Percentiles rank a stretch among this genome's conserved stretches.
These are phyloP conservation scores for Pichia phayaonensis DNA, from an alignment of 805 yeast genomes.

Conservation along the genomic window DNA sequence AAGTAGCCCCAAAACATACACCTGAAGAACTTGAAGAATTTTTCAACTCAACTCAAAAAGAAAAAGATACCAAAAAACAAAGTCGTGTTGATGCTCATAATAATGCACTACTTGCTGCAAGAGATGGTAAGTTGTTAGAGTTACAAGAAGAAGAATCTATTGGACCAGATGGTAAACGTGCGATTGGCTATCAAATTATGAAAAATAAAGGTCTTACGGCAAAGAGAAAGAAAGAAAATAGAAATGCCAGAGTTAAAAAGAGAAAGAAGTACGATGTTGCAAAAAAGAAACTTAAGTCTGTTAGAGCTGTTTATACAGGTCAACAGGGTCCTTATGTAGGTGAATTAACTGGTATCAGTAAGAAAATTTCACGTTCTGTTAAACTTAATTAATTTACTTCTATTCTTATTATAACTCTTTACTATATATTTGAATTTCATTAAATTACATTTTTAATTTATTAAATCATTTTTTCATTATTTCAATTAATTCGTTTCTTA, in stretches of 20 bases:
- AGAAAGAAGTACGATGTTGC: conserved; percentile 94
- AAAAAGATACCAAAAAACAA: conserved; percentile 41
- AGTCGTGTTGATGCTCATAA: conserved; percentile 58
- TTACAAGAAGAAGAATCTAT: conserved; percentile 42
- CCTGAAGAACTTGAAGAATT: conserved; percentile 5
- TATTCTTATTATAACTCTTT: not conserved
- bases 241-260: conserved; percentile 97
- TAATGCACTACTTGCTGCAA: conserved; percentile 68
- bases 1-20: not conserved
- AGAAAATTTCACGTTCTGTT: conserved; percentile 82
- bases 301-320: conserved; percentile 78
- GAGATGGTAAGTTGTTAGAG: conserved; percentile 76
- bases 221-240: conserved; percentile 83
- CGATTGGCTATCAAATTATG: conserved; percentile 86
- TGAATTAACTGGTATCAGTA: conserved; percentile 95
- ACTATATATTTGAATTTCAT: not conserved
- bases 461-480: not conserved
- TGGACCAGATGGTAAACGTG: conserved; percentile 85
- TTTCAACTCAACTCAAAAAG: conserved; percentile 4
- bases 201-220: conserved; percentile 96
- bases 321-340: conserved; percentile 81
- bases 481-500: not conserved
- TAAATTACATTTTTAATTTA: not conserved
- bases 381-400: not conserved
- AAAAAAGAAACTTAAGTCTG: conserved; percentile 84